A percentile compares a stretch with the other conserved stretches of the same genome.
Evolutionary conservation across 2,329 filamentous ascomycete genomes (phyloP).

Genomic region (Microascus cirrosus): DNA sequence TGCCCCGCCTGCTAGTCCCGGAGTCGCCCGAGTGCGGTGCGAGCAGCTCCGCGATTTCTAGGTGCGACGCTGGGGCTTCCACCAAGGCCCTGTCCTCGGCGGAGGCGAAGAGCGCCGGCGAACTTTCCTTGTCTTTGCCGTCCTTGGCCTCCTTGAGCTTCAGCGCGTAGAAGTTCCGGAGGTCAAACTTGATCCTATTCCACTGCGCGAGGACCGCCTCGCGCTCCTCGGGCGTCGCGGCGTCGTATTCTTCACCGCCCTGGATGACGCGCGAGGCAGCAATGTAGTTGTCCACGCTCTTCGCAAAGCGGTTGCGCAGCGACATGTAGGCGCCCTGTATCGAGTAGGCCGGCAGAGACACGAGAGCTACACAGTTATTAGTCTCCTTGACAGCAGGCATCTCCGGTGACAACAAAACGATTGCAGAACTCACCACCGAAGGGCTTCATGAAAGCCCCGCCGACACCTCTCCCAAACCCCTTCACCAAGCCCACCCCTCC

Average conservation of each 20-base stretch:
- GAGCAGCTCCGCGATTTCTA: conserved; percentile 9
- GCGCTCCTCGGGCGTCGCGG: conserved; percentile 45
- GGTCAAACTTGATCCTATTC: conserved; percentile 47
- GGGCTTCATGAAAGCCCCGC: conserved; percentile 73
- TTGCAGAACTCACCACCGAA: conserved; percentile 49
- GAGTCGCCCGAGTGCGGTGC: conserved; percentile 33
- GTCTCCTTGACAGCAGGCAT: not conserved
- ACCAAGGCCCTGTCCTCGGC: not conserved
- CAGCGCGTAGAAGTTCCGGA: conserved; percentile 46
- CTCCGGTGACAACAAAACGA: not conserved
- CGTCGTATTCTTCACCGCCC: conserved; percentile 54
- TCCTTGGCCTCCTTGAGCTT: conserved; percentile 26
- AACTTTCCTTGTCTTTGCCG: conserved; percentile 3
- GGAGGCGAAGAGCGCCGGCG: not conserved
- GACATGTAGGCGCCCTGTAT: conserved; percentile 77
- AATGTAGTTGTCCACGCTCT: conserved; percentile 68
- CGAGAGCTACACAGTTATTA: conserved; percentile 4
- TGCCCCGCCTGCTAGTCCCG: conserved; percentile 36
- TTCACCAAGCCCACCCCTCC: conserved; percentile 55
- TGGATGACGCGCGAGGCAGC: conserved; percentile 66
- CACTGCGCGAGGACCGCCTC: conserved; percentile 55
- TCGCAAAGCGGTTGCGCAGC: conserved; percentile 58
- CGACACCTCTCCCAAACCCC: conserved; percentile 72
- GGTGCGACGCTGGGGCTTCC: not conserved
- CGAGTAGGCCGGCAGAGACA: conserved; percentile 54